Conservation (phyloP, 2,329 filamentous ascomycete genomes). For the Cladosporium sp. region DNA sequence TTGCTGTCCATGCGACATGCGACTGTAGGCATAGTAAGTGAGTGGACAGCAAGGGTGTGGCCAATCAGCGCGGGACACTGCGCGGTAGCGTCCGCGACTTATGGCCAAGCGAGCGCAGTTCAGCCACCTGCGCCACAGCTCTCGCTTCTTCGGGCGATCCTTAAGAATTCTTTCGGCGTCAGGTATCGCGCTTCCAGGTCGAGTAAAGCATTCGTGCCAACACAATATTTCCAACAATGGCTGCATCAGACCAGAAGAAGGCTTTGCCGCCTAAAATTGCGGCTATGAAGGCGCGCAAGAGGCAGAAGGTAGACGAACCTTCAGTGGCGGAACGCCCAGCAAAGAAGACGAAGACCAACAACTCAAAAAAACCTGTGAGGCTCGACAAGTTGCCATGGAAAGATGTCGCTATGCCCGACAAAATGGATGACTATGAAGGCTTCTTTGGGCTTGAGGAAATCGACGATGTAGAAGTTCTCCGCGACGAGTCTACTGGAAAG, state of each 20-base stretch:
- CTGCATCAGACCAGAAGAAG: conserved; percentile 31
- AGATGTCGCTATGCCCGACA: conserved; percentile 65
- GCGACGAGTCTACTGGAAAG: conserved; percentile 48
- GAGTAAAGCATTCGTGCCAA: not conserved
- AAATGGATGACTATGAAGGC: conserved; percentile 83
- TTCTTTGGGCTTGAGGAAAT: conserved; percentile 92
- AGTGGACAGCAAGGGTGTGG: not conserved
- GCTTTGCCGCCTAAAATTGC: conserved; percentile 35
- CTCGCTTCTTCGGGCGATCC: not conserved
- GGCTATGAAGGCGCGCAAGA: conserved; percentile 40
- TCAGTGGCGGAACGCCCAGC: conserved; percentile 10
- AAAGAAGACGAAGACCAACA: conserved; percentile 17
- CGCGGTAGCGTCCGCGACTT: not conserved
- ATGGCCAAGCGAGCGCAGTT: not conserved
- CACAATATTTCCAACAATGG: conserved; percentile 15
- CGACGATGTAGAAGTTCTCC: conserved; percentile 82
- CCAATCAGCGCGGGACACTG: not conserved
- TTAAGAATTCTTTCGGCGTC: conserved; percentile 1
- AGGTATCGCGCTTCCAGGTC: not conserved
- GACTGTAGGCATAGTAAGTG: not conserved
- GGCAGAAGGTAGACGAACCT: conserved; percentile 35
- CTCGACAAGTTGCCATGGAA: conserved; percentile 59
- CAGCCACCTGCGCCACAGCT: conserved; percentile 7
- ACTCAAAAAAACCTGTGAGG: conserved; percentile 29
- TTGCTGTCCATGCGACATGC: not conserved